phyloP scores from a whole-genome alignment of 495 filamentous ascomycete genomes.

The Penicillium mononematosum region DNA sequence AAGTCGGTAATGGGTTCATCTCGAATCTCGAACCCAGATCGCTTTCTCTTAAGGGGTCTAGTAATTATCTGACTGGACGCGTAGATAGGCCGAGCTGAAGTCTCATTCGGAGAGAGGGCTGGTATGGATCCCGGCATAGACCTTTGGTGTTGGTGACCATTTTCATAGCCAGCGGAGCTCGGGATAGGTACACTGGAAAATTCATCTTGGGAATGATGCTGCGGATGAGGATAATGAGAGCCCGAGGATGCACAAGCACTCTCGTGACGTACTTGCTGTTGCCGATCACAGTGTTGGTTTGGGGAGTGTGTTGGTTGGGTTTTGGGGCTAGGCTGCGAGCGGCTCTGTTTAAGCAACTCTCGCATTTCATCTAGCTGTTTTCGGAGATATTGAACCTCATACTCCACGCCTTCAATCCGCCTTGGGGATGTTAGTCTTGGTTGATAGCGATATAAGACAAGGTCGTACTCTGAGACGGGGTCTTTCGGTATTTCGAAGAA shows the following conservation, averaged over 20 bases:
- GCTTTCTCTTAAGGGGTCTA: conserved; percentile 25
- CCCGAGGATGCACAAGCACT: conserved; percentile 15
- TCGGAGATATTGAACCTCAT: conserved; percentile 31
- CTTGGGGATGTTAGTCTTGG: conserved; percentile 16
- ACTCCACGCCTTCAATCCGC: conserved; percentile 36
- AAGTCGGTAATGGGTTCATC: conserved; percentile 39
- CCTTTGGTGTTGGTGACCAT: conserved; percentile 9
- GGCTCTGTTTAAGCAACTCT: conserved; percentile 20
- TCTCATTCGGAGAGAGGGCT: conserved; percentile 18
- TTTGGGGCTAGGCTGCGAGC: background rate
- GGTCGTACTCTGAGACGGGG: conserved; percentile 31
- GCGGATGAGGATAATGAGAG: conserved; percentile 8
- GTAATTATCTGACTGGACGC: background rate
- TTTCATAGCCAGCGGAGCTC: conserved; percentile 1
- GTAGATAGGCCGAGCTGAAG: conserved; percentile 9
- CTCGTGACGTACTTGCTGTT: conserved; percentile 3
- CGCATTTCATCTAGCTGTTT: conserved; percentile 33
- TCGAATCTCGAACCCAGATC: conserved; percentile 39
- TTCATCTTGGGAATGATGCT: background rate
- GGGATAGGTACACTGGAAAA: background rate
- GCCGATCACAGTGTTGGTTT: conserved; percentile 7
- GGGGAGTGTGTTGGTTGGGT: conserved; percentile 10
- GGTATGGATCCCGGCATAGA: conserved; percentile 10
- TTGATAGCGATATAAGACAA: background rate
- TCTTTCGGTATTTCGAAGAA: conserved; percentile 43